Evolutionary conservation across 768 basidiomycete genomes (phyloP).

Genomic region (Coprinopsis strossmayeri): DNA sequence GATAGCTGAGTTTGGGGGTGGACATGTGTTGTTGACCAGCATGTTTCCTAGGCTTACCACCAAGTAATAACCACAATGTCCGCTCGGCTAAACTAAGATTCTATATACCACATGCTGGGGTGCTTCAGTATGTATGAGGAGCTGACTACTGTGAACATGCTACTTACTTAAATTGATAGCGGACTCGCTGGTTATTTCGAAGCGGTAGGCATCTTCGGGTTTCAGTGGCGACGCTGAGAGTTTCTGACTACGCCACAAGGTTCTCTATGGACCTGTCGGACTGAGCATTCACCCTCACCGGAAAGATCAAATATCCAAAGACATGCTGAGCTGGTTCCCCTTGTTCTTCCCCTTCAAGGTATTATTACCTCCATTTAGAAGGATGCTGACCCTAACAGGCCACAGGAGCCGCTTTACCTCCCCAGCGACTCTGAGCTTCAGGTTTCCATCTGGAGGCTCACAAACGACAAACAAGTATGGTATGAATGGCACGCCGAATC

Average conservation of each 20-base stretch:
- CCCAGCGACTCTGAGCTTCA: slow-evolving; percentile 90
- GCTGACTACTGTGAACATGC: neutral
- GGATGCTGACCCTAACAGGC: slow-evolving; percentile 6
- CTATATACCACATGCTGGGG: slow-evolving; percentile 91
- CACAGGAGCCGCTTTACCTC: slow-evolving; percentile 86
- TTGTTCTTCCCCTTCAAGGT: slow-evolving; percentile 93
- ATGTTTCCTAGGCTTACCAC: slow-evolving; percentile 59
- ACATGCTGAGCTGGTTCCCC: slow-evolving; percentile 99
- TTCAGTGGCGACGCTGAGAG: too few relatives aligned
- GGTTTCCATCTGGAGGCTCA: slow-evolving; percentile 91
- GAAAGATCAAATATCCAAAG: slow-evolving; percentile 79
- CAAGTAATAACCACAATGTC: slow-evolving; percentile 95
- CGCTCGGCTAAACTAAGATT: slow-evolving; percentile 83
- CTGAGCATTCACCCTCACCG: slow-evolving; percentile 91
- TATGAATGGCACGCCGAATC: slow-evolving; percentile 99
- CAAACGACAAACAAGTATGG: slow-evolving; percentile 88
- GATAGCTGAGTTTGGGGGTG: slow-evolving; percentile 2
- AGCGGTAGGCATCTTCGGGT: slow-evolving; percentile 50
- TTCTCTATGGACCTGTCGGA: slow-evolving; percentile 84
- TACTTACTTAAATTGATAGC: slow-evolving; percentile 20
- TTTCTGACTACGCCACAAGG: slow-evolving; percentile 18
- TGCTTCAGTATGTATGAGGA: slow-evolving; percentile 57
- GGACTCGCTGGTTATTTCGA: slow-evolving; percentile 98
- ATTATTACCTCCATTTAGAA: slow-evolving; percentile 17
- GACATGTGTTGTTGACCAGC: neutral